phyloP scores from a whole-genome alignment of 2,329 filamentous ascomycete species.

The Diaporthe citri region DNA sequence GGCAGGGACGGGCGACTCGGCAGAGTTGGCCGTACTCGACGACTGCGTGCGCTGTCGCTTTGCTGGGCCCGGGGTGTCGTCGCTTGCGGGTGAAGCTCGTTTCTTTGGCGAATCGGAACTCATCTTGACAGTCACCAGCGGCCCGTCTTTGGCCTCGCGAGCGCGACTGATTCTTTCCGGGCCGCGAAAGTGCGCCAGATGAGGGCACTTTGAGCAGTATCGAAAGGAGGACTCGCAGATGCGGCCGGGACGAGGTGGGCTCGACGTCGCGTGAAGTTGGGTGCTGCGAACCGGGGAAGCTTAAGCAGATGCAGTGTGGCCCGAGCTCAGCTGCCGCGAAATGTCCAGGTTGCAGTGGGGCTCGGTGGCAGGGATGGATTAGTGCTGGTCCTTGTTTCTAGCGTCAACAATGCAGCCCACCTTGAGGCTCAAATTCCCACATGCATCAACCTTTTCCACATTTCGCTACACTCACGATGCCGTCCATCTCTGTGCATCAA shows the following conservation, averaged over 20 bases:
- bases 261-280: conserved; percentile 12
- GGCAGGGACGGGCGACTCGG: conserved; percentile 33
- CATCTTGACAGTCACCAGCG: conserved; percentile 13
- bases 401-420: conserved; percentile 15
- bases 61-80: conserved; percentile 44
- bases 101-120: conserved; percentile 45
- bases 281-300: not conserved
- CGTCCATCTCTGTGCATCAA: not conserved
- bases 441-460: not conserved
- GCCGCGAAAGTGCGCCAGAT: not conserved
- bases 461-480: not conserved
- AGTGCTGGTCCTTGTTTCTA: conserved; percentile 3
- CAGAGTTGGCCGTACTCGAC: conserved; percentile 35
- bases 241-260: not conserved
- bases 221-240: not conserved
- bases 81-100: conserved; percentile 50
- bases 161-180: not conserved
- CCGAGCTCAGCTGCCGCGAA: conserved; percentile 27
- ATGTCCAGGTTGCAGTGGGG: conserved; percentile 1
- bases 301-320: conserved; percentile 17
- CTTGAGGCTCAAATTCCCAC: conserved; percentile 28
- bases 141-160: not conserved
- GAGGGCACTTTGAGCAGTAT: not conserved
- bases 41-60: conserved; percentile 50
- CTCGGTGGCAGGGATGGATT: not conserved